phyloP scores from a whole-genome alignment of 2,329 filamentous ascomycete genomes.

The Neofusicoccum laricinum region DNA sequence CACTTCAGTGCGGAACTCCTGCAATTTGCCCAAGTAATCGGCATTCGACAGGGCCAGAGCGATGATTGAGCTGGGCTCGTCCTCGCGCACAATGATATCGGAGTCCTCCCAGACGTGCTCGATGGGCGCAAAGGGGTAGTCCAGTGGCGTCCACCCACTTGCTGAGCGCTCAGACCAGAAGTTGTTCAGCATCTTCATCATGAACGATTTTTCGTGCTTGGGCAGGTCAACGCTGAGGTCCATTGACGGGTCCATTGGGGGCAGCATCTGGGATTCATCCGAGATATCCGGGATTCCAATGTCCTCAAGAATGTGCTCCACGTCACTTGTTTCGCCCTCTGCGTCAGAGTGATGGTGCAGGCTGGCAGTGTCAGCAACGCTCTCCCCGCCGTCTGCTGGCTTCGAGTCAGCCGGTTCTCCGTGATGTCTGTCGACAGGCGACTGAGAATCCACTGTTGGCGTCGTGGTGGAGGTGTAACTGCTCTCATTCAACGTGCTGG shows the following conservation, averaged over 20 bases:
- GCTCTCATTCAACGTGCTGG: constrained; percentile 37
- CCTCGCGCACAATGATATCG: constrained; percentile 94
- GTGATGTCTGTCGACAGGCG: constrained; percentile 33
- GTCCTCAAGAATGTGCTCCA: constrained; percentile 69
- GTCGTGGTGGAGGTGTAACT: constrained; percentile 32
- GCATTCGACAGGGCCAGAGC: constrained; percentile 85
- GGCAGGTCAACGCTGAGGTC: constrained; percentile 72
- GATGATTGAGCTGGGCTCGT: constrained; percentile 94
- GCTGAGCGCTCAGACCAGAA: constrained; percentile 98
- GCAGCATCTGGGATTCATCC: constrained; percentile 51
- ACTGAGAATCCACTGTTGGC: constrained; percentile 31
- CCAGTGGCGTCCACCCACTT: constrained; percentile 86
- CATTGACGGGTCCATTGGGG: constrained; percentile 53
- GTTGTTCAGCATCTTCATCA: constrained; percentile 93
- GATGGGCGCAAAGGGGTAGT: constrained; percentile 77
- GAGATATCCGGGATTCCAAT: constrained; percentile 61
- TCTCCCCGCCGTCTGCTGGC: constrained; percentile 21
- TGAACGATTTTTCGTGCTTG: constrained; percentile 86
- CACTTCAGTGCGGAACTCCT: constrained; percentile 54
- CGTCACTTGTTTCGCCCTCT: constrained; percentile 60
- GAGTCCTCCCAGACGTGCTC: constrained; percentile 98
- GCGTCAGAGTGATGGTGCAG: constrained; percentile 50
- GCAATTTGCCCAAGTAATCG: constrained; percentile 80
- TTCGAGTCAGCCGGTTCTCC: constrained; percentile 9
- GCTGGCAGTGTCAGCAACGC: constrained; percentile 26